Evolutionary conservation across 164 flowering plant species (phyloP).

Genomic region (Vitis rotundifolia): DNA sequence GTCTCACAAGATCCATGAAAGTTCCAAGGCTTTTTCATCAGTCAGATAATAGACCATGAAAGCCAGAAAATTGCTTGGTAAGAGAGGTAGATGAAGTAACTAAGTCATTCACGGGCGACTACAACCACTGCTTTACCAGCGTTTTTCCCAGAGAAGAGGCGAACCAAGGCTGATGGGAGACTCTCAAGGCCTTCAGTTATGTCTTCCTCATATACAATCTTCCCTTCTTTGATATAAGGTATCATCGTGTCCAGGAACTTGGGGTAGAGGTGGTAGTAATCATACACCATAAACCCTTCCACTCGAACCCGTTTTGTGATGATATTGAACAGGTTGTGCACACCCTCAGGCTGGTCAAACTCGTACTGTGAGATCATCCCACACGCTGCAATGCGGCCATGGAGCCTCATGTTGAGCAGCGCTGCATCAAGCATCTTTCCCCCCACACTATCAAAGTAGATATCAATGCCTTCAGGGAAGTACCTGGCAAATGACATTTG

Average conservation of each 20-base stretch:
- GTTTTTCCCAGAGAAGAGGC: too few relatives aligned
- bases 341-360: conserved; percentile 23
- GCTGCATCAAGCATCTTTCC: conserved; percentile 50
- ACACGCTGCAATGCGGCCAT: conserved; percentile 44
- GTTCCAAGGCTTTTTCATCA: too few relatives aligned
- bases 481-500: conserved; percentile 15
- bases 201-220: too few relatives aligned
- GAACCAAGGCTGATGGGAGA: too few relatives aligned
- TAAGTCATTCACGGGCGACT: too few relatives aligned
- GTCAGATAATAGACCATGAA: too few relatives aligned
- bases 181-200: too few relatives aligned
- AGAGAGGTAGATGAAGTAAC: too few relatives aligned
- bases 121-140: too few relatives aligned
- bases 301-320: conserved; percentile 26
- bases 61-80: too few relatives aligned
- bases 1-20: too few relatives aligned
- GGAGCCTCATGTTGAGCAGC: conserved; percentile 42
- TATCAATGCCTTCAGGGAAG: conserved; percentile 50
- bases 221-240: neutral
- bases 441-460: conserved; percentile 55
- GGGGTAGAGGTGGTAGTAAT: neutral
- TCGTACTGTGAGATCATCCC: conserved; percentile 46
- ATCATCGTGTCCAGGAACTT: neutral
- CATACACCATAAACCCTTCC: conserved; percentile 31
- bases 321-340: conserved; percentile 28